phyloP scores from a whole-genome alignment of 2,329 filamentous ascomycete genomes.

The Cladosporium phlei region DNA sequence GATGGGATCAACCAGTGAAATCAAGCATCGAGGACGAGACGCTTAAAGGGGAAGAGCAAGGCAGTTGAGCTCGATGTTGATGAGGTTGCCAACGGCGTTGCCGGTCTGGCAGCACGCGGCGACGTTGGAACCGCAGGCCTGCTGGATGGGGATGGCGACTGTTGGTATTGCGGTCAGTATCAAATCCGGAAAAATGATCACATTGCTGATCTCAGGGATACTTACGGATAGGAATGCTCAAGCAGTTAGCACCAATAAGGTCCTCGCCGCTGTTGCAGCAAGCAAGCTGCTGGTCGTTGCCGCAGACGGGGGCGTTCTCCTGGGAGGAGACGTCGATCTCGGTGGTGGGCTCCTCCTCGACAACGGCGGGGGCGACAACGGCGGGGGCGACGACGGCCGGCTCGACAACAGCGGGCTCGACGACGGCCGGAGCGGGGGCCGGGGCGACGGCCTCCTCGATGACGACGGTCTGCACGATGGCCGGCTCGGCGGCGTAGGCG shows the following conservation, averaged over 20 bases:
- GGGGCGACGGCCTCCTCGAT: no score
- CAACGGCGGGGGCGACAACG: constrained; percentile 10
- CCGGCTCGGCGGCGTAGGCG: no score
- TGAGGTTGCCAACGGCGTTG: constrained; percentile 10
- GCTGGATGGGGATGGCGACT: constrained; percentile 11
- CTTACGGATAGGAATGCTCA: constrained; percentile 4
- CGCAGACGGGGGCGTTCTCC: not conserved
- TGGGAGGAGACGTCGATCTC: not conserved
- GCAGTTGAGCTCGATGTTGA: constrained; percentile 15
- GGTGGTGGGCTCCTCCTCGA: not conserved
- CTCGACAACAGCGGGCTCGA: constrained; percentile 7
- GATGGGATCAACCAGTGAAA: no score
- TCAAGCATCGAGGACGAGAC: no score
- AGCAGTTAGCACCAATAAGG: constrained; percentile 5
- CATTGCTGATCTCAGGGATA: no score
- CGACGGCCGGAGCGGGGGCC: no score
- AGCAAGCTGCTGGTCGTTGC: constrained; percentile 5
- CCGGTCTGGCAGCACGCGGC: constrained; percentile 11
- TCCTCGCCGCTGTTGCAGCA: constrained; percentile 10
- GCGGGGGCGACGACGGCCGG: constrained; percentile 10
- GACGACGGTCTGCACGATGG: no score
- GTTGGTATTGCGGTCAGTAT: not conserved
- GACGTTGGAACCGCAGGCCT: constrained; percentile 12
- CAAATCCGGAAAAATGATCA: not conserved
- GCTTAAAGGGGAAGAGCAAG: constrained; percentile 9